Percentiles rank a stretch among this genome's conserved stretches.
phyloP scores from a whole-genome alignment of 345 rosid species.

The Salix exigua region DNA sequence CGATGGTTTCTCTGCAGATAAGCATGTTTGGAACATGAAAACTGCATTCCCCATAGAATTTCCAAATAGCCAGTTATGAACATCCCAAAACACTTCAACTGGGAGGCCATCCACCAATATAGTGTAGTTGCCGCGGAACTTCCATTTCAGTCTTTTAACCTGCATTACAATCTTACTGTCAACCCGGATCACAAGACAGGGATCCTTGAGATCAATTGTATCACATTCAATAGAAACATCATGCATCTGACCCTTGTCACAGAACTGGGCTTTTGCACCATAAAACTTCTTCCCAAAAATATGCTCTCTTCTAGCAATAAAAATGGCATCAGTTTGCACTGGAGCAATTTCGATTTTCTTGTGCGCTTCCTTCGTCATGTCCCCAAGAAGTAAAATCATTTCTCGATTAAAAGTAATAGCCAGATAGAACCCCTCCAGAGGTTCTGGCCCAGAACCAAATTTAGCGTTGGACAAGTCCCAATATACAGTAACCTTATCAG shows the following conservation, averaged over 20 bases:
- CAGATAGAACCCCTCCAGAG: conserved; percentile 63
- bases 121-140: conserved; percentile 85
- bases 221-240: conserved; percentile 81
- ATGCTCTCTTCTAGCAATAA: conserved; percentile 72
- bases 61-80: conserved; percentile 91
- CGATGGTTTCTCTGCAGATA: conserved; percentile 41
- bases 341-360: conserved; percentile 53
- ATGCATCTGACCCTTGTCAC: conserved; percentile 57
- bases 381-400: conserved; percentile 68
- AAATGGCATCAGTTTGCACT: conserved; percentile 36
- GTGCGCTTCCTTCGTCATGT: conserved; percentile 72
- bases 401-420: conserved; percentile 63
- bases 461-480: conserved; percentile 81
- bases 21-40: conserved; percentile 81
- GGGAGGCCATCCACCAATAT: conserved; percentile 76
- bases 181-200: conserved; percentile 70
- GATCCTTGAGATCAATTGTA: conserved; percentile 52
- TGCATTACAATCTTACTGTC: conserved; percentile 72
- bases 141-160: conserved; percentile 83
- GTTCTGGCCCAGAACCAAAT: conserved; percentile 81
- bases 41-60: conserved; percentile 68
- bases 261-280: conserved; percentile 69
- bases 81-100: conserved; percentile 93
- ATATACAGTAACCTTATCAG: conserved; percentile 46
- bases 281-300: conserved; percentile 76